These are phyloP conservation scores for Botrytis galanthina DNA, from an alignment of 2,329 filamentous ascomycete species.

Conservation along the genomic window DNA sequence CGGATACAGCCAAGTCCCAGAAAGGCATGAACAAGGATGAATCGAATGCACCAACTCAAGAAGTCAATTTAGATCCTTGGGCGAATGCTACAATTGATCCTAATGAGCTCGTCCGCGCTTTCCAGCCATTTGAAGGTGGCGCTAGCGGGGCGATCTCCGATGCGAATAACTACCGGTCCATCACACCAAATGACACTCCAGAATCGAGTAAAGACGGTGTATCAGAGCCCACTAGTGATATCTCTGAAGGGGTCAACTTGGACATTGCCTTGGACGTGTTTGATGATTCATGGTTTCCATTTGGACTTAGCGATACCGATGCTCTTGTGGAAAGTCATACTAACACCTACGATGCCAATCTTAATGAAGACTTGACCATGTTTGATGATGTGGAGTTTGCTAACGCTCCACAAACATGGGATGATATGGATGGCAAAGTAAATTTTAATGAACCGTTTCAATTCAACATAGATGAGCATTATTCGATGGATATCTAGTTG, in stretches of 20 bases:
- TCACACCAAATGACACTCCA: constrained; percentile 62
- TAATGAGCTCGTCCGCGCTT: constrained; percentile 46
- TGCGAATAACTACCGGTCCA: constrained; percentile 52
- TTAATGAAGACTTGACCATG: constrained; percentile 33
- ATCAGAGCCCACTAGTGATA: constrained; percentile 62
- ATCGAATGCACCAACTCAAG: constrained; percentile 34
- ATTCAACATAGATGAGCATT: constrained; percentile 48
- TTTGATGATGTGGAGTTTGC: constrained; percentile 32
- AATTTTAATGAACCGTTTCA: constrained; percentile 54
- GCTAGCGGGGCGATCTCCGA: constrained; percentile 52
- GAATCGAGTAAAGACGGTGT: constrained; percentile 60
- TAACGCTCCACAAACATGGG: constrained; percentile 43
- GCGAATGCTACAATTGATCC: constrained; percentile 53
- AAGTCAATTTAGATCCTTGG: constrained; percentile 38
- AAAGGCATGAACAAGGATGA: constrained; percentile 31
- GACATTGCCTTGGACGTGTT: constrained; percentile 50
- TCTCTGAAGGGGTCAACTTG: constrained; percentile 53
- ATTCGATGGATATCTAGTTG: constrained; percentile 42
- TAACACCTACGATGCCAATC: constrained; percentile 40
- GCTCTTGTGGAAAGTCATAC: constrained; percentile 31
- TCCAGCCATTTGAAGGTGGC: constrained; percentile 44
- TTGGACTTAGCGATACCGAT: constrained; percentile 45
- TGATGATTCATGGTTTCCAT: constrained; percentile 46
- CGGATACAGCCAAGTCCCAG: constrained; percentile 30
- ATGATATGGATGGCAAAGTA: constrained; percentile 45